Conservation (phyloP, 257 asterid species). For the Salvia rosmarinus region DNA sequence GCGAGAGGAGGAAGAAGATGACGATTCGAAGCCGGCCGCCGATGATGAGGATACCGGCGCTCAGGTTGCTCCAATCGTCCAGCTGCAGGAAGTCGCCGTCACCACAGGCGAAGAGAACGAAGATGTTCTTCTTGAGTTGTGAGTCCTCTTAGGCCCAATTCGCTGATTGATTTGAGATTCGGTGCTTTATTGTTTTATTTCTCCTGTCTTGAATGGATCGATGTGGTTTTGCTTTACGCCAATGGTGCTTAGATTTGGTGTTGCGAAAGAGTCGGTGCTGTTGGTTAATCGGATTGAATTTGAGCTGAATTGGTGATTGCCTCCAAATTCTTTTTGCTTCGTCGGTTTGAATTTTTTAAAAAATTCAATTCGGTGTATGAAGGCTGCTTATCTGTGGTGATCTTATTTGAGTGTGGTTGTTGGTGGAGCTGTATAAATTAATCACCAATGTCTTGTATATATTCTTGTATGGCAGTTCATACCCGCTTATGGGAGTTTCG, state of each 20-base stretch:
- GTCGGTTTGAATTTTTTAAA: neutral
- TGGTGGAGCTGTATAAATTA: neutral
- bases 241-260: neutral
- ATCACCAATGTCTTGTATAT: neutral
- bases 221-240: neutral
- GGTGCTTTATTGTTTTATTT: neutral
- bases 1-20: slow-evolving; percentile 54
- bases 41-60: slow-evolving; percentile 88
- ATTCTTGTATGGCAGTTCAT: neutral
- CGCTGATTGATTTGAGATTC: neutral
- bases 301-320: neutral
- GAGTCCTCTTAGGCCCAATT: slow-evolving; percentile 25
- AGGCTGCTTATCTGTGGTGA: neutral
- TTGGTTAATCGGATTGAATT: slow-evolving; percentile 6
- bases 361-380: slow-evolving; percentile 5
- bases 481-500: neutral
- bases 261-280: neutral
- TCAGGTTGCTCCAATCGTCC: slow-evolving; percentile 68
- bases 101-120: slow-evolving; percentile 83
- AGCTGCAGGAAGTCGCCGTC: slow-evolving; percentile 69
- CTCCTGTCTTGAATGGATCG: slow-evolving; percentile 10
- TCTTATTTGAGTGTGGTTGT: neutral
- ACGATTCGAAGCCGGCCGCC: slow-evolving; percentile 41
- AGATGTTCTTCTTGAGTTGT: slow-evolving; percentile 71
- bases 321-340: neutral